Evolutionary conservation across 2,329 filamentous ascomycete species (phyloP).

Genomic region (Penicillium expansum): DNA sequence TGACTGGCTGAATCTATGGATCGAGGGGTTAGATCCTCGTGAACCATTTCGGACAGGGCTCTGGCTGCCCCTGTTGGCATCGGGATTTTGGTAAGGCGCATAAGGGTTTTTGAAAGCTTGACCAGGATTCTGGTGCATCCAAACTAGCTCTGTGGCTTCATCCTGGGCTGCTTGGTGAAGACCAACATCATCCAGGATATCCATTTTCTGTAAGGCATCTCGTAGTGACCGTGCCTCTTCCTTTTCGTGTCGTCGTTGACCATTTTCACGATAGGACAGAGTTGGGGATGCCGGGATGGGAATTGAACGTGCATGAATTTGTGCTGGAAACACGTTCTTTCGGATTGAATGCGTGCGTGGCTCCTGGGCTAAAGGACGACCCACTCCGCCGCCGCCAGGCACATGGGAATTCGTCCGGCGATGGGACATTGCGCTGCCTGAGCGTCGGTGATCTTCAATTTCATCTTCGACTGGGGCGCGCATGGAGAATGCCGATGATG

Average conservation of each 20-base stretch:
- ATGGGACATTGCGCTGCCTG: constrained; percentile 43
- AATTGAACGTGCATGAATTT: constrained; percentile 31
- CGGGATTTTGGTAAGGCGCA: constrained; percentile 47
- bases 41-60: constrained; percentile 31
- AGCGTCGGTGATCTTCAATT: constrained; percentile 33
- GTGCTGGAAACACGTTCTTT: constrained; percentile 39
- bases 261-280: constrained; percentile 53
- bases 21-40: neutral
- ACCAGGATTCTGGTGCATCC: constrained; percentile 58
- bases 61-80: constrained; percentile 42
- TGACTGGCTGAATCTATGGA: constrained; percentile 18
- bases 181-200: constrained; percentile 53
- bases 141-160: constrained; percentile 64
- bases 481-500: constrained; percentile 45
- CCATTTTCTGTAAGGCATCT: constrained; percentile 58
- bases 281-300: constrained; percentile 36
- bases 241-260: constrained; percentile 55
- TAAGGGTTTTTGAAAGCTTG: constrained; percentile 50
- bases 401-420: constrained; percentile 33
- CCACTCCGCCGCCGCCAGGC: constrained; percentile 29
- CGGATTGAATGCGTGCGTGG: constrained; percentile 32
- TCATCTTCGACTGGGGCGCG: constrained; percentile 24
- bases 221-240: constrained; percentile 57
- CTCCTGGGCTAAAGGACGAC: constrained; percentile 42
- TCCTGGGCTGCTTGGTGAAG: constrained; percentile 59